These are phyloP conservation scores for Kurtzmaniella quercitrusa DNA, from an alignment of 1,139 yeast genomes.

Conservation along the genomic window DNA sequence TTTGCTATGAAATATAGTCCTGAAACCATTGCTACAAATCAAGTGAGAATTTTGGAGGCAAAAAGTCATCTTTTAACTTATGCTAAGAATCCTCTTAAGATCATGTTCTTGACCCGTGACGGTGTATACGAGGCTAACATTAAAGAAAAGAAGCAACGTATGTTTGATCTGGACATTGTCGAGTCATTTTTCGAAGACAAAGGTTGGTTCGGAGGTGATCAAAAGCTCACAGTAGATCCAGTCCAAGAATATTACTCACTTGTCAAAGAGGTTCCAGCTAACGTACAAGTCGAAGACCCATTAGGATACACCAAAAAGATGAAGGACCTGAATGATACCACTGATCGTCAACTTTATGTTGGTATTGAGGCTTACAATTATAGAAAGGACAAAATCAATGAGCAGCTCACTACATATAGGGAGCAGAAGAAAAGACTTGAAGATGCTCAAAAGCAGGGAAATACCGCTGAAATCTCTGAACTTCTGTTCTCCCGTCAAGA, in stretches of 20 bases:
- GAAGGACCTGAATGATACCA: constrained; percentile 7
- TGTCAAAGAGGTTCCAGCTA: constrained; percentile 10
- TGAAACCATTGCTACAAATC: constrained; percentile 25
- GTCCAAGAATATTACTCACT: constrained; percentile 18
- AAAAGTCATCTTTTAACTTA: constrained; percentile 25
- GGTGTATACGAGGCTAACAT: constrained; percentile 30
- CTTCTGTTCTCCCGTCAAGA: constrained; percentile 16
- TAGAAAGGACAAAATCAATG: constrained; percentile 12
- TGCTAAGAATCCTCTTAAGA: constrained; percentile 21
- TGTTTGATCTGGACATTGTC: constrained; percentile 25
- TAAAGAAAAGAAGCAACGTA: constrained; percentile 15
- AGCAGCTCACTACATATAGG: constrained; percentile 13
- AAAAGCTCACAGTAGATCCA: constrained; percentile 16
- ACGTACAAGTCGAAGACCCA: constrained; percentile 4
- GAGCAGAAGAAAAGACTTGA: constrained; percentile 2
- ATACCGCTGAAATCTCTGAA: constrained; percentile 10
- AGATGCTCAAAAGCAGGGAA: constrained; percentile 4
- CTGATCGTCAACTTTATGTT: constrained; percentile 12
- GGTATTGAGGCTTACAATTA: constrained; percentile 16
- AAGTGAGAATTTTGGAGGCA: constrained; percentile 25
- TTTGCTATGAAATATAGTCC: constrained; percentile 21
- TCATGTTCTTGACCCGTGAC: constrained; percentile 21
- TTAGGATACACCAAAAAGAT: constrained; percentile 4
- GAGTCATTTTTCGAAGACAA: constrained; percentile 18
- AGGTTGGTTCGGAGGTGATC: constrained; percentile 7